Evolutionary conservation across 2,329 filamentous ascomycete genomes (phyloP).

Genomic region (Trichophyton mentagrophytes): DNA sequence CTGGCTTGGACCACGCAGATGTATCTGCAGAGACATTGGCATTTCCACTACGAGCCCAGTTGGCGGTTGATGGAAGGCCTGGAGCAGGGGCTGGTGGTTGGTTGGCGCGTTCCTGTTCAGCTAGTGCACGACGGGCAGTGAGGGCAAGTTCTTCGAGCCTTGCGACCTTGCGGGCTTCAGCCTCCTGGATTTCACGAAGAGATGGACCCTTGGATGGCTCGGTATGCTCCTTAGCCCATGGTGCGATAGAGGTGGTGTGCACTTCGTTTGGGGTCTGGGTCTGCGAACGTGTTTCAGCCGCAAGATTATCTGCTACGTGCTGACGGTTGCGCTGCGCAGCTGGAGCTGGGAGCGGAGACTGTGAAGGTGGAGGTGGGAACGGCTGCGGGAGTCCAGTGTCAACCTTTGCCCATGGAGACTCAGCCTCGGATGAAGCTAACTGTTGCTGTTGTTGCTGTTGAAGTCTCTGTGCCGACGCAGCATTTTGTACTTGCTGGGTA

Average conservation of each 20-base stretch:
- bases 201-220: conserved; percentile 73
- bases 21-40: conserved; percentile 48
- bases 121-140: conserved; percentile 59
- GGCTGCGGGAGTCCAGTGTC: conserved; percentile 53
- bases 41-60: conserved; percentile 67
- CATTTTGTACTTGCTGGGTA: conserved; percentile 74
- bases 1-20: conserved; percentile 40
- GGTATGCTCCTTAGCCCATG: conserved; percentile 78
- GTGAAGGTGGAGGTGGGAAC: conserved; percentile 59
- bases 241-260: conserved; percentile 63
- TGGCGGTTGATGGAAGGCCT: conserved; percentile 75
- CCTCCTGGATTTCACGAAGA: conserved; percentile 90
- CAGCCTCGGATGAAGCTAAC: conserved; percentile 19
- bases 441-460: conserved; percentile 20
- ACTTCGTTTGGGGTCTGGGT: conserved; percentile 61
- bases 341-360: conserved; percentile 74
- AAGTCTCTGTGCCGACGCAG: conserved; percentile 36
- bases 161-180: conserved; percentile 83
- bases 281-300: conserved; percentile 54
- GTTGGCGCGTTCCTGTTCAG: conserved; percentile 64
- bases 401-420: conserved; percentile 47
- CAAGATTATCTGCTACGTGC: conserved; percentile 64
- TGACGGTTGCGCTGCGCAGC: conserved; percentile 74
- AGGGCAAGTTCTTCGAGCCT: conserved; percentile 72
- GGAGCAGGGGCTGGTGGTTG: conserved; percentile 55